phyloP scores from a whole-genome alignment of 345 rosid genomes.

The Sisymbrium irio region DNA sequence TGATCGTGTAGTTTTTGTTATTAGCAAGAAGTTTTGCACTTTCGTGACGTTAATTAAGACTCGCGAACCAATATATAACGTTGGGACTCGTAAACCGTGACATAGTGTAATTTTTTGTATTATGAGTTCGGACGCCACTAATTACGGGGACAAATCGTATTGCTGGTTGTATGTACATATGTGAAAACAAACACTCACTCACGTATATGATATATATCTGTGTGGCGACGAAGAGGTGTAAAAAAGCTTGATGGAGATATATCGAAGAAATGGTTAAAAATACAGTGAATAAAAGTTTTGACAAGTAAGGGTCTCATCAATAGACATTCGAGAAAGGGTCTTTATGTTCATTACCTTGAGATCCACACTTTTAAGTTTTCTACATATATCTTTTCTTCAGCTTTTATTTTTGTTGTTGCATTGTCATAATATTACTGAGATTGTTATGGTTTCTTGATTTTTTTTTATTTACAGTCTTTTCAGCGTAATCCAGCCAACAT shows the following conservation, averaged over 20 bases:
- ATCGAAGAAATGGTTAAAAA: constrained; percentile 34
- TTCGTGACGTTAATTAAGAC: too few species aligned
- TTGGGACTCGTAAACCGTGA: not conserved
- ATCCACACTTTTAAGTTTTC: constrained; percentile 22
- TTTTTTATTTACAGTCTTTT: not conserved
- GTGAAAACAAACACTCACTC: not conserved
- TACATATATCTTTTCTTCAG: not conserved
- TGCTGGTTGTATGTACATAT: not conserved
- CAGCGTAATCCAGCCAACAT: constrained; percentile 1
- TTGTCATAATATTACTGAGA: not conserved
- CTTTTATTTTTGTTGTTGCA: not conserved
- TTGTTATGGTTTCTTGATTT: not conserved
- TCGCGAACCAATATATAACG: too few species aligned
- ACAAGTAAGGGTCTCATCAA: constrained; percentile 36
- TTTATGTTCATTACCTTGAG: constrained; percentile 31
- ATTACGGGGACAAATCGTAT: not conserved
- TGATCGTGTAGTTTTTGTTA: not conserved
- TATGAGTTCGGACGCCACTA: not conserved
- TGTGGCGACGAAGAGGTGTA: constrained; percentile 10
- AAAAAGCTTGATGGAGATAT: constrained; percentile 31
- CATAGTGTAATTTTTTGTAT: not conserved
- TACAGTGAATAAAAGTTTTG: constrained; percentile 35
- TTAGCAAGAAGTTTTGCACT: not conserved
- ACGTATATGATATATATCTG: not conserved
- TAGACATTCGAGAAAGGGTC: constrained; percentile 32